These are phyloP conservation scores for Hibiscus trionum DNA, from an alignment of 345 rosid genomes.

Conservation along the genomic window DNA sequence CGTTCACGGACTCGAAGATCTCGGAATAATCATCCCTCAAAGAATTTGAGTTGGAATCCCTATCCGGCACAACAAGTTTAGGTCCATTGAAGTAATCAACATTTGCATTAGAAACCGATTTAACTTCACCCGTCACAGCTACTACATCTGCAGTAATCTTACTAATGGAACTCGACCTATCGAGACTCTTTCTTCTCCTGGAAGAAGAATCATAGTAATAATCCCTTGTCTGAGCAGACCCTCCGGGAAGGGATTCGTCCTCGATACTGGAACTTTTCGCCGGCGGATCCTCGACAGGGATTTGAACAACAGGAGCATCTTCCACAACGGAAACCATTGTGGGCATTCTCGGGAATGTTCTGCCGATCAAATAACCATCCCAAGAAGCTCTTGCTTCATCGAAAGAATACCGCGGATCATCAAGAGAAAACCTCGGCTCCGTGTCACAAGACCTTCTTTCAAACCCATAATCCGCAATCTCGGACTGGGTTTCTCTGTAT, in stretches of 20 bases:
- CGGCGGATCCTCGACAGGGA: constrained; percentile 60
- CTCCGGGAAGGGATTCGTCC: constrained; percentile 67
- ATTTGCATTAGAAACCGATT: constrained; percentile 38
- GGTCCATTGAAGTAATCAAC: constrained; percentile 33
- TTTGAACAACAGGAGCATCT: constrained; percentile 76
- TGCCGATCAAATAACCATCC: constrained; percentile 81
- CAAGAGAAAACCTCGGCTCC: constrained; percentile 90
- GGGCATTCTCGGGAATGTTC: constrained; percentile 63
- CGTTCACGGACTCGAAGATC: constrained; percentile 51
- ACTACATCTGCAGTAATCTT: constrained; percentile 72
- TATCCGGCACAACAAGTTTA: constrained; percentile 10
- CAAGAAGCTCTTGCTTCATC: constrained; percentile 98
- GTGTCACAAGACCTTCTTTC: constrained; percentile 96
- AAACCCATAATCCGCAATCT: constrained; percentile 89
- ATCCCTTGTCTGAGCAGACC: constrained; percentile 81
- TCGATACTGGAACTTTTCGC: no score
- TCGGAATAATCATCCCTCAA: constrained; percentile 72
- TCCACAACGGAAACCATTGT: constrained; percentile 90
- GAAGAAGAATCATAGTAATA: constrained; percentile 79
- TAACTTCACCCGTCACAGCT: constrained; percentile 69
- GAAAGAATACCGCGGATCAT: constrained; percentile 74
- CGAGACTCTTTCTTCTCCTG: constrained; percentile 79
- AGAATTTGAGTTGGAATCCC: constrained; percentile 67
- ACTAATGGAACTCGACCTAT: constrained; percentile 66
- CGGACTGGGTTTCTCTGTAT: constrained; percentile 90